These are phyloP conservation scores for Epichloe hybrida DNA, from an alignment of 2,329 filamentous ascomycete species.

Conservation along the genomic window DNA sequence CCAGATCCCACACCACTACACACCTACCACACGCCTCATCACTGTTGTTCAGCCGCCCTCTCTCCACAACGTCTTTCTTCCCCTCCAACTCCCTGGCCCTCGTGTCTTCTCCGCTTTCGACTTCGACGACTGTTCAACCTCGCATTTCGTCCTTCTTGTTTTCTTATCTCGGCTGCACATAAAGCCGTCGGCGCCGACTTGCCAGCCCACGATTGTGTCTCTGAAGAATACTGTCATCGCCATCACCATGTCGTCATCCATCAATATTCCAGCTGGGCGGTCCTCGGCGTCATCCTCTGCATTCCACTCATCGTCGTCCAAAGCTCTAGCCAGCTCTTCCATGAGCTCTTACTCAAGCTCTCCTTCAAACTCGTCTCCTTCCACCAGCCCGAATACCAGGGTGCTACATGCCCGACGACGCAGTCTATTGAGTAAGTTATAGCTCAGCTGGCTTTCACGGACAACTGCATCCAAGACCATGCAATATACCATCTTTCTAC, in stretches of 20 bases:
- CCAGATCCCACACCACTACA: neutral
- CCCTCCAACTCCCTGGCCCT: neutral
- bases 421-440: constrained; percentile 43
- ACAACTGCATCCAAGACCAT: constrained; percentile 1
- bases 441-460: constrained; percentile 1
- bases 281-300: constrained; percentile 19
- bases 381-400: constrained; percentile 36
- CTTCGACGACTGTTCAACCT: neutral
- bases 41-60: neutral
- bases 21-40: neutral
- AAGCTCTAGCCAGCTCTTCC: constrained; percentile 34
- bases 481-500: neutral
- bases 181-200: neutral
- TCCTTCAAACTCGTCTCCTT: constrained; percentile 43
- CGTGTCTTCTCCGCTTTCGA: neutral
- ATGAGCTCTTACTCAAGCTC: constrained; percentile 26
- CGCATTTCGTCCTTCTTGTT: neutral
- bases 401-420: constrained; percentile 42
- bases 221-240: neutral
- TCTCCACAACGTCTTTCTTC: neutral
- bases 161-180: neutral
- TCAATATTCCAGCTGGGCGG: constrained; percentile 46
- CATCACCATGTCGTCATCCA: constrained; percentile 50
- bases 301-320: constrained; percentile 27
- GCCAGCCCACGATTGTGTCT: neutral